A percentile compares a stretch with the other conserved stretches of the same genome.
phyloP scores from a whole-genome alignment of 306 rosid genomes.

The Vigna trinervia region DNA sequence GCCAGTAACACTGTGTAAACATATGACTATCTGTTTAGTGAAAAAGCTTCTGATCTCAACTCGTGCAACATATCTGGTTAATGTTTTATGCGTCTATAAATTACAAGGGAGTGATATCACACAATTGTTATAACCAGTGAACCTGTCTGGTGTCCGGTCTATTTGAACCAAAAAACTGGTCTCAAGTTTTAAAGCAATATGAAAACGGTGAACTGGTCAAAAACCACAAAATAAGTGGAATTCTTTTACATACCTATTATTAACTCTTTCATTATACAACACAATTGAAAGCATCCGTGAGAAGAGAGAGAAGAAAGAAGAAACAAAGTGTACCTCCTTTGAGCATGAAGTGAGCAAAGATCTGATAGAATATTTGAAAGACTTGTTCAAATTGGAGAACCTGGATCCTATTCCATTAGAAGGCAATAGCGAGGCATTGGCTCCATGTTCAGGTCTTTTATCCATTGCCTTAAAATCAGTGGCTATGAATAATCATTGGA shows the following conservation, averaged over 20 bases:
- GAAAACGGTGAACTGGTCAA: no score
- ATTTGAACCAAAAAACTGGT: no score
- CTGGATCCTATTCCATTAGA: conserved; percentile 54
- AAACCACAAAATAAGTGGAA: neutral
- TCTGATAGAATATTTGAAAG: conserved; percentile 63
- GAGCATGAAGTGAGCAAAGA: conserved; percentile 68
- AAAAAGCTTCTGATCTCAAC: conserved; percentile 26
- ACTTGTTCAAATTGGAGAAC: conserved; percentile 62
- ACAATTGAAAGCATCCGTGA: neutral
- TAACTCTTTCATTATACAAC: neutral
- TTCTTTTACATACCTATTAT: neutral
- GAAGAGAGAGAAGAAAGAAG: neutral
- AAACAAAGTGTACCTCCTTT: conserved; percentile 53
- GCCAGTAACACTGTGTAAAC: neutral
- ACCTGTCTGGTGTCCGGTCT: no score
- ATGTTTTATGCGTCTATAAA: neutral
- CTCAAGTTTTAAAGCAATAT: no score
- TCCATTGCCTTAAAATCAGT: conserved; percentile 51
- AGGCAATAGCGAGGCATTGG: conserved; percentile 20
- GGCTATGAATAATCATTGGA: neutral
- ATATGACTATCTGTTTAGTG: neutral
- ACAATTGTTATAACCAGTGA: neutral
- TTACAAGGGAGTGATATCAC: conserved; percentile 1
- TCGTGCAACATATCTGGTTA: neutral
- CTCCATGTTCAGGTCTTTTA: conserved; percentile 25